Base-by-base conservation (phyloP, 805 yeast species). In the Ogataea philodendri region DNA sequence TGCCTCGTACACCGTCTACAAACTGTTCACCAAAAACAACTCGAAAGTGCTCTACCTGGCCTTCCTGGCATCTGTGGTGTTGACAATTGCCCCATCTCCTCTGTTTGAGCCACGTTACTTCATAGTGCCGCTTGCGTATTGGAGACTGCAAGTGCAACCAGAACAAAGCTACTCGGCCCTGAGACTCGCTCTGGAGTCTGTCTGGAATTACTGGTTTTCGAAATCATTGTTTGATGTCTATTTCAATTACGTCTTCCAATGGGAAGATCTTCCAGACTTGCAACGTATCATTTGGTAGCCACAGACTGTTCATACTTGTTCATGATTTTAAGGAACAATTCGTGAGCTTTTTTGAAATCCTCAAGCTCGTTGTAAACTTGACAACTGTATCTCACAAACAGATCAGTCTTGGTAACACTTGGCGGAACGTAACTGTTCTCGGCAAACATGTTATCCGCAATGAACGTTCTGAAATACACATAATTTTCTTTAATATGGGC, bases 91-190 rank as follows among this genome's bases (percentile, higher is more conserved):
- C 0, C 96, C 97, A 14, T 81, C 96, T 0, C 98, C 97, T 5
- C 66, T 93, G 45, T 80, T 93, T 52, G 98, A 93, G 60, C 96
- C 97, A 31, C 74, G 98, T 39, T 93, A 93, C 57, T 93, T 82
- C 58, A 84, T 90, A 31, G 50, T 87, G 5, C 97, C 97, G 4
- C 78, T 75, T 54, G 56, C 84, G 9, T 59, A 88, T 24, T 87
- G 89, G 77, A 72, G 97, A 48, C 35, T 85, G 3, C 70, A 76
- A 39, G 58, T 71, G 10, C 59, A 61, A 9, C 75, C 78, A 11
- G 59, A 63, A 15, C 49, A 57, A 11, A 51, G 58, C 22, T 50
- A 57, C 39, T 54, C 53, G 10, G 35, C 57, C 16, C 44, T 52
- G 16, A 65, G 83, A 45, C 60, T 71, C 32, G 34, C 55, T 2